Evolutionary conservation across 2,329 filamentous ascomycete genomes (phyloP), one percentile per base, ranked within the genome.

Genomic region (Xylariales sp.): DNA sequence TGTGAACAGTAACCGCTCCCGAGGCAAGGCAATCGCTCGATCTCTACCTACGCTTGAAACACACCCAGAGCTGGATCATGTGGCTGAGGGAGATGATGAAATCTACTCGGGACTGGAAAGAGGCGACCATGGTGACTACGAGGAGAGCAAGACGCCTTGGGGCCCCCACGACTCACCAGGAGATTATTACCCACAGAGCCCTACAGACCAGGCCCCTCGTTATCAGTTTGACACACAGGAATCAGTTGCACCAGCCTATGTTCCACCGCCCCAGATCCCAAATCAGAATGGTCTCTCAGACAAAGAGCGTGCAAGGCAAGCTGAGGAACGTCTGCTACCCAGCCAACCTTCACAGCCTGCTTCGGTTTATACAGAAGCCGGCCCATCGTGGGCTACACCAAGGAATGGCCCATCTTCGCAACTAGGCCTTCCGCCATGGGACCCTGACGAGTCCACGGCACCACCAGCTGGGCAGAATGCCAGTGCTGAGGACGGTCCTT

Each of bases 271-370:
- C n/a, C 66, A 75, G 20, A 50, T 81, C 14, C 65, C 70, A 10
- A 65, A 74, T 11, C 80, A 88, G 39, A 75, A 76, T 42, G 72
- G 67, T 5, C 65, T 89, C 21, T 80, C 83, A 11, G 93, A 97
- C 46, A 96, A 96, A 60, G 83, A 94, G 42, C 81, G 83, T 33
- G 65, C 93, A 41, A 78, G 83, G 32, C 78, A 78, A 41, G 88
- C 88, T 28, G 90, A 96, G 62, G 76, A 83, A 48, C 76, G 82
- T 32, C 66, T 96, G 5, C 63, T 96, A 16, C 91, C 91, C 3
- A 95, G 89, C 53, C 81, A 82, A 51, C 90, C 87, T 12, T 76
- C 85, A n/a, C n/a, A n/a, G n/a, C n/a, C n/a, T n/a, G n/a, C n/a
- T n/a, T n/a, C 29, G 32, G 17, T 41, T 12, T 47, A 55, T 40